A percentile compares a stretch with the other conserved stretches of the same genome.
These are phyloP conservation scores for Paramecium caudatum DNA, from an alignment of 73 alveolate species.

Conservation along the genomic window DNA sequence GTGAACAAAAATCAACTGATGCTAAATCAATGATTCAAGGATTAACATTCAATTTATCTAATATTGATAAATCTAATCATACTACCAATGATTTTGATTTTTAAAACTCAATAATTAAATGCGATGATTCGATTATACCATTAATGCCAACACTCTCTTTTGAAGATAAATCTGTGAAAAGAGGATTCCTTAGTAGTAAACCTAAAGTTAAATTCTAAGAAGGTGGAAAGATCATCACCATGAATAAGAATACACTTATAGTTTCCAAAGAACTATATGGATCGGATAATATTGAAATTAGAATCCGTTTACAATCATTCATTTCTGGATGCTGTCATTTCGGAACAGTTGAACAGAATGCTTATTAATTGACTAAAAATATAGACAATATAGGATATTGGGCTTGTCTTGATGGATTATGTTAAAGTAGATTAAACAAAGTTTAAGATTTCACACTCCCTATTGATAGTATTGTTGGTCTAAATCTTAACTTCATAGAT, in stretches of 20 bases:
- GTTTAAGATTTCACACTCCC: neutral
- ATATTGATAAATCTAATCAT: neutral
- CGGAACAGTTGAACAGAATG: constrained; percentile 43
- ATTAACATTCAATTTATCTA: neutral
- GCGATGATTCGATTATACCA: neutral
- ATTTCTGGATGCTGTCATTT: neutral
- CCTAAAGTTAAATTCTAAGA: constrained; percentile 29
- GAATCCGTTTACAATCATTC: neutral
- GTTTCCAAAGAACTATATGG: neutral
- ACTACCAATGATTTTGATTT: neutral
- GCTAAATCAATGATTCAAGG: neutral
- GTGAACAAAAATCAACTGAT: constrained; percentile 43
- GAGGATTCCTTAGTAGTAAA: neutral
- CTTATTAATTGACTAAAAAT: neutral
- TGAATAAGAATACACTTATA: neutral
- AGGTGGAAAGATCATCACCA: constrained; percentile 44
- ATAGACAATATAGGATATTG: constrained; percentile 22
- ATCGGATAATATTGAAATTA: constrained; percentile 1
- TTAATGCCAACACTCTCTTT: constrained; percentile 27
- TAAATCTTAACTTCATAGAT: neutral
- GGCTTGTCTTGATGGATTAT: constrained; percentile 31
- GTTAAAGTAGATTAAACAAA: neutral
- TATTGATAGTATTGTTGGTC: constrained; percentile 2
- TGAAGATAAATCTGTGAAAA: neutral
- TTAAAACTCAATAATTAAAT: neutral